Evolutionary conservation across 2,329 filamentous ascomycete genomes (phyloP).

Genomic region (Knoxdaviesia proteae): DNA sequence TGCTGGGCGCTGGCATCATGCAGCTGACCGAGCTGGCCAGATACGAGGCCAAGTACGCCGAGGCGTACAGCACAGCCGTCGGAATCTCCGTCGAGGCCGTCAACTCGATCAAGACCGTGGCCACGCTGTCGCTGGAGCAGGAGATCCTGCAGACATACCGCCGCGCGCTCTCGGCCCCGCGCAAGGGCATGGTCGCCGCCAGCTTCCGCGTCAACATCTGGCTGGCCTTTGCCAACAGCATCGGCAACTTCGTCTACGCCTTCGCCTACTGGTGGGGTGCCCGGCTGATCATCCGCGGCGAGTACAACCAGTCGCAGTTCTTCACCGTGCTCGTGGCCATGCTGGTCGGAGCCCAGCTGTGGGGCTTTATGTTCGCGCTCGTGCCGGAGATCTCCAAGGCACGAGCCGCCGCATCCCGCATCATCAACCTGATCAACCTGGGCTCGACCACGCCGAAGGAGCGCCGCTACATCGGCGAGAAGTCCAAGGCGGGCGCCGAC

Average conservation of each 20-base stretch:
- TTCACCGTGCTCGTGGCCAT: constrained; percentile 54
- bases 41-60: constrained; percentile 41
- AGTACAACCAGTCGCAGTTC: constrained; percentile 46
- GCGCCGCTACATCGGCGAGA: constrained; percentile 4
- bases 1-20: constrained; percentile 49
- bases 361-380: constrained; percentile 54
- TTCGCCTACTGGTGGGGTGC: constrained; percentile 68
- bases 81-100: constrained; percentile 47
- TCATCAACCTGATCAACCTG: constrained; percentile 28
- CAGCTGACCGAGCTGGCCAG: constrained; percentile 40
- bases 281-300: constrained; percentile 43
- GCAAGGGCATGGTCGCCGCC: constrained; percentile 30
- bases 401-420: constrained; percentile 35
- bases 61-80: constrained; percentile 41
- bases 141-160: constrained; percentile 32
- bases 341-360: constrained; percentile 51
- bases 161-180: constrained; percentile 24
- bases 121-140: constrained; percentile 30
- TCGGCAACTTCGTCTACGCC: constrained; percentile 48
- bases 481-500: constrained; percentile 12
- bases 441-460: constrained; percentile 10
- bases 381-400: constrained; percentile 56
- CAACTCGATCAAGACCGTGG: constrained; percentile 41
- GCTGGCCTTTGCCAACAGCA: constrained; percentile 37
- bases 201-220: constrained; percentile 33